A percentile compares a stretch with the other conserved stretches of the same genome.
These are phyloP conservation scores for Chrysopogon serrulatus DNA, from an alignment of 176 grass and related monocot genomes.

Conservation along the genomic window DNA sequence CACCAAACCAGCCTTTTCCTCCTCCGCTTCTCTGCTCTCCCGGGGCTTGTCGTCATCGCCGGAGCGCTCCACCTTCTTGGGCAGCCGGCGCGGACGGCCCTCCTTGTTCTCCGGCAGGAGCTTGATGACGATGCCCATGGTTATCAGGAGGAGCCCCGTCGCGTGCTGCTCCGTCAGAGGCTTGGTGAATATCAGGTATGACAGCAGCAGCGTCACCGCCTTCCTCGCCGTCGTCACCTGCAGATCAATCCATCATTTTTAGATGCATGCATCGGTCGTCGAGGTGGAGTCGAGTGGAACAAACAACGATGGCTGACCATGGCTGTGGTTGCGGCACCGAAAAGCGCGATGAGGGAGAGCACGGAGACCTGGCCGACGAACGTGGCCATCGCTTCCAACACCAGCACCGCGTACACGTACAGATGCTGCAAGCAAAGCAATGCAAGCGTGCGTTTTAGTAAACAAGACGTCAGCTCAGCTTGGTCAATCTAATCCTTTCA, in stretches of 20 bases:
- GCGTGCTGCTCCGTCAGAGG: constrained; percentile 81
- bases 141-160: constrained; percentile 67
- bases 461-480: background rate
- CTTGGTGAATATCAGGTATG: constrained; percentile 95
- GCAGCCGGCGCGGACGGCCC: background rate
- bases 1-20: constrained; percentile 44
- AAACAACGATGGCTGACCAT: constrained; percentile 36
- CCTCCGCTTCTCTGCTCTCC: constrained; percentile 20
- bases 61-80: background rate
- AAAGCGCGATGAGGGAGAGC: constrained; percentile 84
- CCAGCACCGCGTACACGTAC: constrained; percentile 87
- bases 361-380: constrained; percentile 94
- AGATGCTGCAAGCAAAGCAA: constrained; percentile 39
- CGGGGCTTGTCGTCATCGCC: constrained; percentile 20
- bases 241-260: background rate
- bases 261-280: background rate
- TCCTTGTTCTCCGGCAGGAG: constrained; percentile 74
- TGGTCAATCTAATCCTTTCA: background rate
- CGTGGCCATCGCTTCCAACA: constrained; percentile 92
- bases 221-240: constrained; percentile 87
- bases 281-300: background rate
- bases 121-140: constrained; percentile 83
- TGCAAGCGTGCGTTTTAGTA: background rate
- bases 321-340: constrained; percentile 77
- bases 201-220: constrained; percentile 79